Evolutionary conservation across 345 rosid species (phyloP), one percentile per base, ranked within the genome.

Genomic region (Moringa oleifera): DNA sequence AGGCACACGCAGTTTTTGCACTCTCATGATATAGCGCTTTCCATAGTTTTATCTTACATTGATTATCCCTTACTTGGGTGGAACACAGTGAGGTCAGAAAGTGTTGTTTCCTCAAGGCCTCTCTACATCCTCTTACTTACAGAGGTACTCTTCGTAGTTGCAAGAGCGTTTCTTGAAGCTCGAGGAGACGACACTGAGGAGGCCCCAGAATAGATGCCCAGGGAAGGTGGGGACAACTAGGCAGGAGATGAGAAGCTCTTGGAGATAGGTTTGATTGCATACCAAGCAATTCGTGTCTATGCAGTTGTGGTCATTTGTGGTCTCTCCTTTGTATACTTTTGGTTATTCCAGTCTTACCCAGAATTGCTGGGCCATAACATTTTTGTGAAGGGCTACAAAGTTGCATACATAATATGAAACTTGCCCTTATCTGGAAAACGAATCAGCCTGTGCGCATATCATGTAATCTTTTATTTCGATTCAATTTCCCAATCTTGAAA

Each of bases 231-330:
- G 56, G 53, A 75, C 23, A 74, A 70, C 60, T 80, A 85, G 89
- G 69, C 53, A 7, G 89, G 67, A 62, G 93, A 91, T 4, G 79
- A 84, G 62, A 78, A 71, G 72, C 71, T 91, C 46, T 41, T 88
- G 76, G 97, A 91, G 74, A 81, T 88, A 77, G 88, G 97, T 28
- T 68, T 86, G 76, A 83, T 77, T 17, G 62, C 64, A 33, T 88
- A 86, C 71, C 88, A 79, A 74, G 74, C 74, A 7, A 37, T 76
- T 18, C 81, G 91, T 21, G 69, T 90, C 61, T 90, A 90, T 70
- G 59, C 77, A 54, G 88, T 80, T 53, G 76, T 86, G 31, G 83
- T 86, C 41, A 67, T 80, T 58, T 83, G 83, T 62, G 75, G 82
- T 50, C 74, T 65, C 72, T 74, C 47, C 1, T 41, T 4, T 41